Percentiles rank a stretch among this genome's conserved stretches.
Evolutionary conservation across 2,329 filamentous ascomycete genomes (phyloP).

Genomic region (Bertia moriformis): DNA sequence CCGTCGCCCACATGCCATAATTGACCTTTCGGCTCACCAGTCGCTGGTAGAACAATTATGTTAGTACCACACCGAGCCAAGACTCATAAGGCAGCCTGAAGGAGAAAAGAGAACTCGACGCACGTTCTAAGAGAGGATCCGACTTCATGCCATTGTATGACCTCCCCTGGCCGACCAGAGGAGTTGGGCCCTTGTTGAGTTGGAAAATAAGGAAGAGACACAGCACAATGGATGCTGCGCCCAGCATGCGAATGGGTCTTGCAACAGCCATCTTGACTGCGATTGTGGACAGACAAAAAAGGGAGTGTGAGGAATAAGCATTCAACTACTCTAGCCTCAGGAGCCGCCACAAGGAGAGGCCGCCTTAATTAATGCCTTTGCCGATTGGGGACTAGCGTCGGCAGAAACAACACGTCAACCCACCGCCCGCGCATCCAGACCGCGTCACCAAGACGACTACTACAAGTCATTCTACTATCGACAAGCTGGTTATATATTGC

Average conservation of each 20-base stretch:
- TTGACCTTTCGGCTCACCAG: conserved; percentile 66
- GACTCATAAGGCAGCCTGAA: neutral
- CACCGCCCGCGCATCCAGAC: too few relatives aligned
- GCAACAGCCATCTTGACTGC: conserved; percentile 61
- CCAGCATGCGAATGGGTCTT: conserved; percentile 69
- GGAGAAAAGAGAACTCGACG: conserved; percentile 15
- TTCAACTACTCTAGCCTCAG: too few relatives aligned
- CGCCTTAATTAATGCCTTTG: too few relatives aligned
- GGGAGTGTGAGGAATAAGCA: too few relatives aligned
- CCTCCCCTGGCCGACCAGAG: conserved; percentile 14
- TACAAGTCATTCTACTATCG: too few relatives aligned
- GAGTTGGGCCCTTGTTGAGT: conserved; percentile 42
- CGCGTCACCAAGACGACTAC: too few relatives aligned
- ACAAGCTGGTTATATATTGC: too few relatives aligned
- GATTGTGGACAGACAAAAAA: too few relatives aligned
- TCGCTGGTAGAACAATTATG: conserved; percentile 37
- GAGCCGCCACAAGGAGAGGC: neutral
- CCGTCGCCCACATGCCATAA: conserved; percentile 55
- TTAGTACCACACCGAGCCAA: conserved; percentile 2
- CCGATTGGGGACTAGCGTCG: too few relatives aligned
- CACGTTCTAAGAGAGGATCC: conserved; percentile 81
- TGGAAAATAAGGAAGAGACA: conserved; percentile 70
- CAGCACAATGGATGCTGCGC: conserved; percentile 54
- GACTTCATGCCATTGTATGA: conserved; percentile 47
- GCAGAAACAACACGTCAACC: too few relatives aligned